Conservation (phyloP, 2,329 filamentous ascomycete species). For the Fusarium miscanthi region DNA sequence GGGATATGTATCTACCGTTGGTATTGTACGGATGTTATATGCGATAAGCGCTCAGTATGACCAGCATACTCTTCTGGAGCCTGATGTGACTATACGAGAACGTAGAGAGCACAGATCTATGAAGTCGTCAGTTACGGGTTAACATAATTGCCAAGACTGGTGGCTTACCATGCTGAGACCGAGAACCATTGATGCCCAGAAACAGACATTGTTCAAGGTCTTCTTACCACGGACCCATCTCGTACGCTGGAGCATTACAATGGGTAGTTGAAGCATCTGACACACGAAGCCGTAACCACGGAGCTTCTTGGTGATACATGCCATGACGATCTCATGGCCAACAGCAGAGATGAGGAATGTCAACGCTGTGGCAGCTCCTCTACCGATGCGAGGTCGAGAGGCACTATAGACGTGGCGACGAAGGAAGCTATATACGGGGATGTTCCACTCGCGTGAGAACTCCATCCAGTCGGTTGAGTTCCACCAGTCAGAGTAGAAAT, state of each 20-base stretch:
- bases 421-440: constrained; percentile 97
- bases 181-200: constrained; percentile 92
- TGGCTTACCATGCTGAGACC: constrained; percentile 80
- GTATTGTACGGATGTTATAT: not conserved
- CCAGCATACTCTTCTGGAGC: constrained; percentile 8
- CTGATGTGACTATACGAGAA: constrained; percentile 55
- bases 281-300: constrained; percentile 92
- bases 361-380: constrained; percentile 81
- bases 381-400: constrained; percentile 79
- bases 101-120: constrained; percentile 66
- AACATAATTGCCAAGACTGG: not conserved
- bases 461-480: constrained; percentile 91
- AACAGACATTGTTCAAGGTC: constrained; percentile 88
- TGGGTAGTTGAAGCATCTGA: constrained; percentile 97
- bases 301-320: constrained; percentile 96
- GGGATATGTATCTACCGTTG: not conserved
- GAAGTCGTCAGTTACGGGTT: constrained; percentile 24
- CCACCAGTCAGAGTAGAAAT: constrained; percentile 88
- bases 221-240: constrained; percentile 78
- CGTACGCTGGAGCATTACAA: constrained; percentile 90
- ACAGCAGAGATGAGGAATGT: constrained; percentile 92
- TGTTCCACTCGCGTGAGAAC: constrained; percentile 96
- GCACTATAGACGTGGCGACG: constrained; percentile 93
- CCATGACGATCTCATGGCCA: constrained; percentile 96
- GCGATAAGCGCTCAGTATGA: not conserved